Percentiles rank a stretch among this genome's conserved stretches.
These are phyloP conservation scores for Fusarium goolgardi DNA, from an alignment of 2,329 filamentous ascomycete species.

Conservation along the genomic window DNA sequence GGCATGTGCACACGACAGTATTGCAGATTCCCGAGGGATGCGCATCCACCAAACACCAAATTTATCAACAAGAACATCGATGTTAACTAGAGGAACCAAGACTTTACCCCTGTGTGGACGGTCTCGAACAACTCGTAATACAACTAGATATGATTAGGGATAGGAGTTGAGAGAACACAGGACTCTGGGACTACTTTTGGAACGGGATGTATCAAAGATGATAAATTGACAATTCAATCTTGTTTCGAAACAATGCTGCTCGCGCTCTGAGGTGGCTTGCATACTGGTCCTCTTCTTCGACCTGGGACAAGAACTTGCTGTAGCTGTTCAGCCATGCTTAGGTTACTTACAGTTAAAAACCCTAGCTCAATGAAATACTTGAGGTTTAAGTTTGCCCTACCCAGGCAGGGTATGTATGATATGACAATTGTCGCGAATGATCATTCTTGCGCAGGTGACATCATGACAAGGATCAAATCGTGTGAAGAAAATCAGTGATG, in stretches of 20 bases:
- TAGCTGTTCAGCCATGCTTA: background rate
- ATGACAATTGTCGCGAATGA: too few species aligned
- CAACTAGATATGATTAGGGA: background rate
- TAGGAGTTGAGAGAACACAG: background rate
- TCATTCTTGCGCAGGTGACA: background rate
- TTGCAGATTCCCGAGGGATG: constrained; percentile 65
- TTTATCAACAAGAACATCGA: constrained; percentile 55
- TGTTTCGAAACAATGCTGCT: background rate
- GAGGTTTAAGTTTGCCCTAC: background rate
- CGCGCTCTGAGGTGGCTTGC: background rate
- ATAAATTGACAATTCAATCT: background rate
- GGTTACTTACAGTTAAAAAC: background rate
- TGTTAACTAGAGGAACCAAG: constrained; percentile 45
- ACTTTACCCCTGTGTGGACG: background rate
- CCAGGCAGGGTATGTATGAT: background rate
- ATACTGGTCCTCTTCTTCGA: background rate
- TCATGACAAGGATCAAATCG: background rate
- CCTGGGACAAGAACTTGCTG: background rate
- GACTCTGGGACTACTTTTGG: background rate
- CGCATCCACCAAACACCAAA: constrained; percentile 69
- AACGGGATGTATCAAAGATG: background rate
- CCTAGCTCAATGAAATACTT: background rate
- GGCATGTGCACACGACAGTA: constrained; percentile 64
- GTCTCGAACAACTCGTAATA: background rate
- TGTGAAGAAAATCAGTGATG: background rate